These are phyloP conservation scores for Pseudogymnoascus sp. DNA, from an alignment of 2,329 filamentous ascomycete species.

Conservation along the genomic window DNA sequence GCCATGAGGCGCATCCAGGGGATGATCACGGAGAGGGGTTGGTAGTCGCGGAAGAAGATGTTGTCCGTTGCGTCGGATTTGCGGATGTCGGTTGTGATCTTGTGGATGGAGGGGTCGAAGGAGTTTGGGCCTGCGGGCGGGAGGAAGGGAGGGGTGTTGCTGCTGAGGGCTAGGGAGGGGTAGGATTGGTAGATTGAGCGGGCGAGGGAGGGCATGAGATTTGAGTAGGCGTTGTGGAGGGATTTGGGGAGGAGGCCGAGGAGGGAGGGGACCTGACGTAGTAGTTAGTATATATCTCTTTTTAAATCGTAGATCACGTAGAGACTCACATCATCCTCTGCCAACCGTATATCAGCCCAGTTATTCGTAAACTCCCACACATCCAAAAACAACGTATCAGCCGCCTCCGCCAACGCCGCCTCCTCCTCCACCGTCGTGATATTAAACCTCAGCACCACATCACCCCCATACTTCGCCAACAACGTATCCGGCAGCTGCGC, in stretches of 20 bases:
- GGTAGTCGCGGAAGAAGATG: slow-evolving; percentile 88
- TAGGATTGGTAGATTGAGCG: slow-evolving; percentile 71
- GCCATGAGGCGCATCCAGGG: slow-evolving; percentile 87
- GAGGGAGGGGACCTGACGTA: slow-evolving; percentile 54
- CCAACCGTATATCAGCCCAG: slow-evolving; percentile 77
- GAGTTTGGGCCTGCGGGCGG: slow-evolving; percentile 4
- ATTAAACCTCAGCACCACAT: slow-evolving; percentile 87
- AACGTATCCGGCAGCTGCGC: slow-evolving; percentile 28
- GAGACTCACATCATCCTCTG: slow-evolving; percentile 59
- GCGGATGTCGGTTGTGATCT: slow-evolving; percentile 41
- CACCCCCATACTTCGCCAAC: slow-evolving; percentile 55
- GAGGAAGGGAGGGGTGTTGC: slow-evolving; percentile 18
- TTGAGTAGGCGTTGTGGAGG: slow-evolving; percentile 61
- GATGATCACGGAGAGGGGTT: slow-evolving; percentile 66
- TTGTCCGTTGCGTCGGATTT: slow-evolving; percentile 60
- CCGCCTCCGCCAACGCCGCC: slow-evolving; percentile 61
- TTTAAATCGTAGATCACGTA: neutral
- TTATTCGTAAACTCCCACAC: slow-evolving; percentile 79
- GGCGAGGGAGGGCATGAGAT: slow-evolving; percentile 73
- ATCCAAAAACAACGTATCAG: slow-evolving; percentile 71
- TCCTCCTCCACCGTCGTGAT: slow-evolving; percentile 63
- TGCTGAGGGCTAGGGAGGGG: slow-evolving; percentile 30
- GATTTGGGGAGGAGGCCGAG: slow-evolving; percentile 69
- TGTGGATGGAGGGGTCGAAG: slow-evolving; percentile 16
- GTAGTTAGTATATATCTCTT: slow-evolving; percentile 12